These are phyloP conservation scores for Penicillium manginii DNA, from an alignment of 495 filamentous ascomycete species.

Conservation along the genomic window DNA sequence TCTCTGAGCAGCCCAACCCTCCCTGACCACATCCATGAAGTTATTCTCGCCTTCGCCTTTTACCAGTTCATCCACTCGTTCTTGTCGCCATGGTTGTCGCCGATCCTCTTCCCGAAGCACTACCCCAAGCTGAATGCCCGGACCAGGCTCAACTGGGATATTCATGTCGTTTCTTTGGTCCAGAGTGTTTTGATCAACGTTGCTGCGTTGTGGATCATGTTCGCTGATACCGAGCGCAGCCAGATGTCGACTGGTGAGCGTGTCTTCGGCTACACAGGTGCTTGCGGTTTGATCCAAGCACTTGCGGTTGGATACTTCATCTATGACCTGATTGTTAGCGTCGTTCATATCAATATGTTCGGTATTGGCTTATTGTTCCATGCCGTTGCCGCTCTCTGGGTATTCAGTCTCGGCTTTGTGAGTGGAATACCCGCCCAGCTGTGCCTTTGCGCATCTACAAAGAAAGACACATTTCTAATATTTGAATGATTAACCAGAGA, in stretches of 20 bases:
- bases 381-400: slow-evolving; percentile 79
- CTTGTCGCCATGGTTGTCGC: slow-evolving; percentile 76
- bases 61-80: slow-evolving; percentile 77
- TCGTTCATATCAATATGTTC: slow-evolving; percentile 74
- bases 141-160: slow-evolving; percentile 91
- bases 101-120: slow-evolving; percentile 65
- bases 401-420: slow-evolving; percentile 93
- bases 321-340: slow-evolving; percentile 84
- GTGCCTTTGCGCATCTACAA: neutral
- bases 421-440: slow-evolving; percentile 42
- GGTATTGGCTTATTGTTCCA: slow-evolving; percentile 89
- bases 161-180: slow-evolving; percentile 91
- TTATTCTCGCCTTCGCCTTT: slow-evolving; percentile 69
- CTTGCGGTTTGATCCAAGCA: slow-evolving; percentile 78
- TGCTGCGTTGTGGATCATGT: slow-evolving; percentile 84
- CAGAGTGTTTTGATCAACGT: slow-evolving; percentile 81
- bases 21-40: slow-evolving; percentile 86
- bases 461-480: neutral
- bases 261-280: slow-evolving; percentile 89
- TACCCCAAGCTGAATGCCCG: slow-evolving; percentile 69
- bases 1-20: slow-evolving; percentile 68
- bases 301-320: slow-evolving; percentile 94
- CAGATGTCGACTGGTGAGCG: slow-evolving; percentile 73
- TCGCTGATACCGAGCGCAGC: slow-evolving; percentile 72
- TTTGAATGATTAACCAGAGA: slow-evolving; percentile 53